Percentiles rank a stretch among this genome's conserved stretches.
Conservation (phyloP, 2,329 filamentous ascomycete species). For the Pseudocercospora cruenta region DNA sequence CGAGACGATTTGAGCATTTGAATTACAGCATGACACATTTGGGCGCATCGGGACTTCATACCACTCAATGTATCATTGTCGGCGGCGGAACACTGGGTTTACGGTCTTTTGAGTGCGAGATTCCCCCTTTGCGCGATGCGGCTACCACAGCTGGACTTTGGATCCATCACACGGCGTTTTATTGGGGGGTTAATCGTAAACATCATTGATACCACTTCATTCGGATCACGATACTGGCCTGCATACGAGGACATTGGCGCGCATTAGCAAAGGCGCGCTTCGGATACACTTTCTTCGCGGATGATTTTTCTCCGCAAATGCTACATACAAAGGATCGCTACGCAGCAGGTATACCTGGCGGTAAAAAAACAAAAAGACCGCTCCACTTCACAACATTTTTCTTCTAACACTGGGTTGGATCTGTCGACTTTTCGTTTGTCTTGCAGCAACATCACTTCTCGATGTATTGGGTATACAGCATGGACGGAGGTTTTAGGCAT, state of each 20-base stretch:
- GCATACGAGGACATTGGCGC: slow-evolving; percentile 7
- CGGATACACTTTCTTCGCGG: slow-evolving; percentile 3
- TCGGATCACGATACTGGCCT: slow-evolving; percentile 5
- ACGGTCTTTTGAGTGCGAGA: slow-evolving; percentile 22
- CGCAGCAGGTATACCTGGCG: slow-evolving; percentile 11
- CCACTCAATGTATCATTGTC: slow-evolving; percentile 15
- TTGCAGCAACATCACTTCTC: background rate
- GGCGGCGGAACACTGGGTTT: slow-evolving; percentile 22
- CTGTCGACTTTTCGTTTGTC: background rate
- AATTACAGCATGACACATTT: slow-evolving; percentile 6
- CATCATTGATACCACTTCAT: slow-evolving; percentile 4
- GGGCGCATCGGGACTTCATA: slow-evolving; percentile 20
- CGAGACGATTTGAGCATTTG: slow-evolving; percentile 5
- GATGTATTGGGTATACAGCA: slow-evolving; percentile 13
- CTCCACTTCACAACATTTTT: background rate
- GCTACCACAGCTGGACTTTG: slow-evolving; percentile 20
- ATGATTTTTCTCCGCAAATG: background rate
- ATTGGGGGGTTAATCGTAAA: slow-evolving; percentile 6
- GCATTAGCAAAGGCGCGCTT: slow-evolving; percentile 7
- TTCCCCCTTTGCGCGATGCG: slow-evolving; percentile 29
- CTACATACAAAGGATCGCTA: slow-evolving; percentile 9
- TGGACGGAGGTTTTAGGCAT: slow-evolving; percentile 8
- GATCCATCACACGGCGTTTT: slow-evolving; percentile 22
- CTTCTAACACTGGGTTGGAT: background rate
- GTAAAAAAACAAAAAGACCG: slow-evolving; percentile 1